These are phyloP conservation scores for Elongisporangium senticosum DNA, from an alignment of 352 stramenopile species.

Conservation along the genomic window DNA sequence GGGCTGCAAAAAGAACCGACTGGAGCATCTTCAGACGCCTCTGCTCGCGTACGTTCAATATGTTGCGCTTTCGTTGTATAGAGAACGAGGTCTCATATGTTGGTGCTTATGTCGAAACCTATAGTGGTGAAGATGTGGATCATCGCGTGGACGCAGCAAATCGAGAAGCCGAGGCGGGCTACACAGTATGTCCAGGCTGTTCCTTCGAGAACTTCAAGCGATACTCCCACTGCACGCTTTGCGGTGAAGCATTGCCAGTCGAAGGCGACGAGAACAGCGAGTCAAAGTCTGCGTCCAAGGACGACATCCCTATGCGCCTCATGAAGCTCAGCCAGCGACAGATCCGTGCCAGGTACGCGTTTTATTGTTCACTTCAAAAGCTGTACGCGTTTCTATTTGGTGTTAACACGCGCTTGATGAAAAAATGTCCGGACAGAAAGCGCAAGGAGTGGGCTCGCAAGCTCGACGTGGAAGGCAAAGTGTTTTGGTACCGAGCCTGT, in stretches of 20 bases:
- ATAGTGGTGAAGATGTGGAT: conserved; percentile 35
- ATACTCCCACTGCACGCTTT: conserved; percentile 57
- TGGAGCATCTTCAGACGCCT: conserved; percentile 42
- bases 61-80: neutral
- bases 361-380: conserved; percentile 1
- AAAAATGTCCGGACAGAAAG: conserved; percentile 34
- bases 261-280: conserved; percentile 12
- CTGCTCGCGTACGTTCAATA: conserved; percentile 28
- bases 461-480: conserved; percentile 47
- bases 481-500: conserved; percentile 47
- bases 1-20: conserved; percentile 33
- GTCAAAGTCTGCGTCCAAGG: neutral
- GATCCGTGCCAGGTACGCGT: conserved; percentile 4
- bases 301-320: conserved; percentile 1
- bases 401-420: conserved; percentile 6
- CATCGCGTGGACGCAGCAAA: conserved; percentile 63
- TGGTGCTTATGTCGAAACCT: neutral
- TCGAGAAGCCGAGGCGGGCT: conserved; percentile 51
- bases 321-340: conserved; percentile 11
- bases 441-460: conserved; percentile 65
- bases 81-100: conserved; percentile 2
- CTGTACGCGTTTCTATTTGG: neutral
- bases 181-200: conserved; percentile 36
- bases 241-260: conserved; percentile 44
- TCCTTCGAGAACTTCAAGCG: conserved; percentile 76